phyloP scores from a whole-genome alignment of 2,329 filamentous ascomycete species.

The Phoma sp. region DNA sequence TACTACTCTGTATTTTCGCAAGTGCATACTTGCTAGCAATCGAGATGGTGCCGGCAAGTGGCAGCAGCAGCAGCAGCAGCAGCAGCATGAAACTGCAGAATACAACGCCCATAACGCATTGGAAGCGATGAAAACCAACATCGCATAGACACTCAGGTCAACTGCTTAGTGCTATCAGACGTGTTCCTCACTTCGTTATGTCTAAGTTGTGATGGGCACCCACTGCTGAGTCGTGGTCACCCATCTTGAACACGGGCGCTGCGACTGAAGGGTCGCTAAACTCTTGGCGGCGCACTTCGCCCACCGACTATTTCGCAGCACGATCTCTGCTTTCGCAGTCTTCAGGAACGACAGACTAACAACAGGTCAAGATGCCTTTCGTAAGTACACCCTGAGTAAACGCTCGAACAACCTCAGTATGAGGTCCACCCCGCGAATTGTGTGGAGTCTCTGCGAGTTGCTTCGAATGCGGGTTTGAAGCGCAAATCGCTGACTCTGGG shows the following conservation, averaged over 20 bases:
- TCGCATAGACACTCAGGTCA: no score
- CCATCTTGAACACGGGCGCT: slow-evolving; percentile 23
- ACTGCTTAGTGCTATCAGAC: no score
- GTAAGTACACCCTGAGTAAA: slow-evolving; percentile 51
- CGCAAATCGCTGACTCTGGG: slow-evolving; percentile 99
- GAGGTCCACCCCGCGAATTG: slow-evolving; percentile 39
- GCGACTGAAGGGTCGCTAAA: slow-evolving; percentile 23
- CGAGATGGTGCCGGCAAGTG: no score
- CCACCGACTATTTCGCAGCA: slow-evolving; percentile 24
- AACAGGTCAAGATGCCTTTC: slow-evolving; percentile 55
- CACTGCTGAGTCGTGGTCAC: slow-evolving; percentile 29
- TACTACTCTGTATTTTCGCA: no score
- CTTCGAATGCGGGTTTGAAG: slow-evolving; percentile 91
- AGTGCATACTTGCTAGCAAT: no score
- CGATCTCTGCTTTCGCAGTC: slow-evolving; percentile 31
- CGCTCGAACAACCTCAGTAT: slow-evolving; percentile 23
- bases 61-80: no score
- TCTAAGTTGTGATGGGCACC: slow-evolving; percentile 2
- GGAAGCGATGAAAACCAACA: no score
- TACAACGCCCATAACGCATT: no score
- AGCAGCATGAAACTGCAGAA: no score
- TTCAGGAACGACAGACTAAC: slow-evolving; percentile 35
- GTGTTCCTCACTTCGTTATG: no score
- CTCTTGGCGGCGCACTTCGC: slow-evolving; percentile 25
- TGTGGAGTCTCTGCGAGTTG: slow-evolving; percentile 75